Evolutionary conservation across 2,329 filamentous ascomycete genomes (phyloP).

Genomic region (Neoscytalidium dimidiatum): DNA sequence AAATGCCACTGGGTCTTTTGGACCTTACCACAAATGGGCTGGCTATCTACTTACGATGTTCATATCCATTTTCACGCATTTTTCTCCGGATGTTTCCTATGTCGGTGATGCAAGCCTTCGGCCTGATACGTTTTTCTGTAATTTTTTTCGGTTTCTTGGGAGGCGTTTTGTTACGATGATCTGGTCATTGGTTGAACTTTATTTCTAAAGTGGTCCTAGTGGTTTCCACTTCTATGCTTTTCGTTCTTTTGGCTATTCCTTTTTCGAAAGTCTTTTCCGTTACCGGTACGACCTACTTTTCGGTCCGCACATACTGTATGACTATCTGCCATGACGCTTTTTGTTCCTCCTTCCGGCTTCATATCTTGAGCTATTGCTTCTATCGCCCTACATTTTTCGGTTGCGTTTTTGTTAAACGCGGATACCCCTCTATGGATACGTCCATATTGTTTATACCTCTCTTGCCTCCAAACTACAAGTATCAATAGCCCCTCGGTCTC

Average conservation of each 20-base stretch:
- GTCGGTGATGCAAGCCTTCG: background rate
- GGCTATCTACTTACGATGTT: background rate
- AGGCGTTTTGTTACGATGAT: background rate
- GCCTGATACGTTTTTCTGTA: background rate
- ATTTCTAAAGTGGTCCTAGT: background rate
- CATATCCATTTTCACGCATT: background rate
- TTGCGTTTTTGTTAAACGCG: slow-evolving; percentile 3
- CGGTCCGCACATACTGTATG: slow-evolving; percentile 10
- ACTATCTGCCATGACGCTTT: background rate
- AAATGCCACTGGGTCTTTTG: too few relatives aligned
- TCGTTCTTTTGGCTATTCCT: background rate
- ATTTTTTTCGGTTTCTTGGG: background rate
- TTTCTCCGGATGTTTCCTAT: background rate
- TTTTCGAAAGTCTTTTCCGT: background rate
- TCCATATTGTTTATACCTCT: background rate
- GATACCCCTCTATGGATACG: slow-evolving; percentile 11
- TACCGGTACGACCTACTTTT: background rate
- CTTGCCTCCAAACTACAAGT: background rate
- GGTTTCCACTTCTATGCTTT: background rate
- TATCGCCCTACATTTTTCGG: background rate
- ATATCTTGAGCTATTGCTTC: background rate
- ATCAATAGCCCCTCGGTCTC: slow-evolving; percentile 16
- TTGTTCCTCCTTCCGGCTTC: background rate
- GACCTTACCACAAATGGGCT: background rate
- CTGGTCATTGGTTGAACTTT: background rate